Percentiles rank a stretch among this genome's conserved stretches.
phyloP scores from a whole-genome alignment of 2,329 filamentous ascomycete species.

The Alternaria burnsii region DNA sequence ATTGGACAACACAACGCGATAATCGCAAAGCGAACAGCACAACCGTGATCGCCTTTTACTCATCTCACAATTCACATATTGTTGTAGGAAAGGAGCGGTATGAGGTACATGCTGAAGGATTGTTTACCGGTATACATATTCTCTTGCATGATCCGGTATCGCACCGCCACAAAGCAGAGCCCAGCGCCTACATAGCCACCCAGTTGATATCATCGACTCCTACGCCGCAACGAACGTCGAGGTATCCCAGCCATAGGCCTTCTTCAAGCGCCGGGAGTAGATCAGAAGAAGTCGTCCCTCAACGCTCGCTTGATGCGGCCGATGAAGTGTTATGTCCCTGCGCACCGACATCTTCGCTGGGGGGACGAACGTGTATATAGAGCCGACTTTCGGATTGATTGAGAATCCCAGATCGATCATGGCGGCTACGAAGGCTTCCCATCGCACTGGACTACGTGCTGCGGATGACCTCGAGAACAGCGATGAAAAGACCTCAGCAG shows the following conservation, averaged over 20 bases:
- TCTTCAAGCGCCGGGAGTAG: constrained; percentile 19
- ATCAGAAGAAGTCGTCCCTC: constrained; percentile 20
- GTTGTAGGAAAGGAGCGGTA: no score
- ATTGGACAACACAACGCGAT: not conserved
- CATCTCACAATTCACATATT: no score
- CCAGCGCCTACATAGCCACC: not conserved
- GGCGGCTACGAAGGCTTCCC: constrained; percentile 22
- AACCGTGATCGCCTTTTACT: not conserved
- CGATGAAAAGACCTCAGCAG: constrained; percentile 51
- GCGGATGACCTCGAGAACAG: constrained; percentile 34
- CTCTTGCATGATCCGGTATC: not conserved
- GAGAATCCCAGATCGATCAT: constrained; percentile 27
- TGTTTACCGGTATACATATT: no score
- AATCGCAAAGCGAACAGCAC: not conserved
- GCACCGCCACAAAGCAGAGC: not conserved
- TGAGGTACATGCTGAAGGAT: no score
- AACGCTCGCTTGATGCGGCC: constrained; percentile 26
- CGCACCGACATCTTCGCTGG: constrained; percentile 11
- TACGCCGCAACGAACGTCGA: constrained; percentile 17
- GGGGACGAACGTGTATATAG: constrained; percentile 24
- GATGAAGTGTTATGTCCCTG: constrained; percentile 21
- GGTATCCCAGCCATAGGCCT: constrained; percentile 23
- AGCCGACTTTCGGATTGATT: constrained; percentile 20
- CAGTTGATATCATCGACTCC: not conserved
- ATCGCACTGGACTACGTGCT: constrained; percentile 31